Percentiles rank a stretch among this genome's conserved stretches.
Conservation (phyloP, 305 asterid genomes). For the Fraxinus dipetala region DNA sequence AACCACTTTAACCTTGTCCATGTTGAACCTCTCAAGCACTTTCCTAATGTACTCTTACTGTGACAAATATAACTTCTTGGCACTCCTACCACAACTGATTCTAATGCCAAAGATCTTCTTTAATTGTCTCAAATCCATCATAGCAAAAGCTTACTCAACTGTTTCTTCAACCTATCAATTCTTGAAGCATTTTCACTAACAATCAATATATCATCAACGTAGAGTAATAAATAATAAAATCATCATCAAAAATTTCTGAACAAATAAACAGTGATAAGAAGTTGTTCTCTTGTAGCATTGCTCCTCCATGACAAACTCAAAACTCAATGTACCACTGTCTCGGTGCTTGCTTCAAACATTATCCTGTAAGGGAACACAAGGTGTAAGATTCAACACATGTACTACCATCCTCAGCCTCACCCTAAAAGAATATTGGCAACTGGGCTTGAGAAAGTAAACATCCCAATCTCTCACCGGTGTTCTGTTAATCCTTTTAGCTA, state of each 20-base stretch:
- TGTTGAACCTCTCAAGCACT: not conserved
- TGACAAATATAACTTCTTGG: not conserved
- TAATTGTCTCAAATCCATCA: not conserved
- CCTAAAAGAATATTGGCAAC: not conserved
- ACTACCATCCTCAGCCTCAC: not conserved
- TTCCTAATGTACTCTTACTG: not conserved
- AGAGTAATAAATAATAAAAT: too few relatives aligned
- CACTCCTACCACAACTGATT: not conserved
- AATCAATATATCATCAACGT: too few relatives aligned
- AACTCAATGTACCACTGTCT: too few relatives aligned
- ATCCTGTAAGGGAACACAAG: not conserved
- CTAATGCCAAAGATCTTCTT: not conserved
- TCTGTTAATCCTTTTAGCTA: not conserved
- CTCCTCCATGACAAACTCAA: not conserved
- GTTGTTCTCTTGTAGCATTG: not conserved
- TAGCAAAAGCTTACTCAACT: not conserved
- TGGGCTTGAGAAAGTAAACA: not conserved
- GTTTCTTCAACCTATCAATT: not conserved
- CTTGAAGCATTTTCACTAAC: not conserved
- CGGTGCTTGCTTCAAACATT: not conserved
- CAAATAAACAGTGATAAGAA: not conserved
- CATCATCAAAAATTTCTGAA: not conserved
- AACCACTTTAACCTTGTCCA: not conserved
- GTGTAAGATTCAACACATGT: not conserved
- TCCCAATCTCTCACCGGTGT: not conserved